Conservation (phyloP, 805 yeast genomes). For the Nakazawaea sp. region DNA sequence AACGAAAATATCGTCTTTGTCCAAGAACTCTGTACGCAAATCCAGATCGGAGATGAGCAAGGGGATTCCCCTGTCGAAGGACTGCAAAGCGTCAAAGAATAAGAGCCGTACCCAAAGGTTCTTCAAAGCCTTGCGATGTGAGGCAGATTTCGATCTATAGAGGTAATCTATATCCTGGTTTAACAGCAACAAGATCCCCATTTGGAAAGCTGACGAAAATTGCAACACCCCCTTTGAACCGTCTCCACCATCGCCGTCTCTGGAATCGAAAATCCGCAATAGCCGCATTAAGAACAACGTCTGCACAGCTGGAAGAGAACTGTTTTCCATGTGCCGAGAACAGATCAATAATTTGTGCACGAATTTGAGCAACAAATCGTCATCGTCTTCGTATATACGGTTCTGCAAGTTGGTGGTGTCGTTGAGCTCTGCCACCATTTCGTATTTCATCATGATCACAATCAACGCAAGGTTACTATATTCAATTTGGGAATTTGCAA, state of each 20-base stretch:
- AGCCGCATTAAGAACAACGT: conserved; percentile 1
- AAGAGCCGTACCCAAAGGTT: conserved; percentile 3
- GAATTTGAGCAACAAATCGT: conserved; percentile 1
- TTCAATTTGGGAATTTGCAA: not conserved
- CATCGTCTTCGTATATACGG: not conserved
- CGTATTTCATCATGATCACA: not conserved
- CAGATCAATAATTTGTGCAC: not conserved
- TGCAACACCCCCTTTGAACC: conserved; percentile 2
- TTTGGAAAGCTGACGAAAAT: not conserved
- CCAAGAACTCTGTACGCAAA: not conserved
- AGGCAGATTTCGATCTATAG: not conserved
- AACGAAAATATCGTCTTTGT: not conserved
- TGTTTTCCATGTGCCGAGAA: not conserved
- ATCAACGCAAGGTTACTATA: conserved; percentile 2
- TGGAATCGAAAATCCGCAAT: not conserved
- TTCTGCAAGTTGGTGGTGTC: not conserved
- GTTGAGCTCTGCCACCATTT: not conserved
- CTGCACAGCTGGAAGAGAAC: conserved; percentile 7
- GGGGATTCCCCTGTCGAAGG: conserved; percentile 6
- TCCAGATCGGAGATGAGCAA: conserved; percentile 1
- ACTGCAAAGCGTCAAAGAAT: conserved; percentile 1
- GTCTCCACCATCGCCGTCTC: conserved; percentile 11
- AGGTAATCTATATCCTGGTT: conserved; percentile 8
- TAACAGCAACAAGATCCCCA: conserved; percentile 3
- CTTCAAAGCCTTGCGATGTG: not conserved